phyloP scores from a whole-genome alignment of 352 stramenopile genomes.

The Blastocystis hominis region DNA sequence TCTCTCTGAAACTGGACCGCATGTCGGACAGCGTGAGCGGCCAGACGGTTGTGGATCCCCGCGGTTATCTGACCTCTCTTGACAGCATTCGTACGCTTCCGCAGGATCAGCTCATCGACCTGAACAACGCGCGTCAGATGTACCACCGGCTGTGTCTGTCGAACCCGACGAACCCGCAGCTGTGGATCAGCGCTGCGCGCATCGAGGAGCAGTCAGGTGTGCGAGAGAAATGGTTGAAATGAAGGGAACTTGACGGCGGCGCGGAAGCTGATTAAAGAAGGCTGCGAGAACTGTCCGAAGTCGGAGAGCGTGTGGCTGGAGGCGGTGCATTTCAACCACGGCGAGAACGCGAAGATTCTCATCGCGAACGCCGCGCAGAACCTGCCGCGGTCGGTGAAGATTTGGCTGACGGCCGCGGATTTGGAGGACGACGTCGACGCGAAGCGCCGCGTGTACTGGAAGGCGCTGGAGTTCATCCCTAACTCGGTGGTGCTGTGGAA shows the following conservation, averaged over 20 bases:
- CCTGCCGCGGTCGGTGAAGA: slow-evolving; percentile 82
- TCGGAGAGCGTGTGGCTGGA: slow-evolving; percentile 97
- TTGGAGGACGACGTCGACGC: slow-evolving; percentile 78
- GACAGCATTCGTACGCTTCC: slow-evolving; percentile 72
- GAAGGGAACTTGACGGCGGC: slow-evolving; percentile 68
- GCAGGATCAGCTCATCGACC: slow-evolving; percentile 88
- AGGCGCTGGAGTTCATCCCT: slow-evolving; percentile 85
- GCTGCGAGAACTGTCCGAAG: slow-evolving; percentile 85
- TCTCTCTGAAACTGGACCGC: slow-evolving; percentile 87
- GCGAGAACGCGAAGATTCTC: slow-evolving; percentile 89
- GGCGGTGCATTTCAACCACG: slow-evolving; percentile 82
- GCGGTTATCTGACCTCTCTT: slow-evolving; percentile 92
- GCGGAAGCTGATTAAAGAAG: slow-evolving; percentile 90
- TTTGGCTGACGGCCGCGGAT: slow-evolving; percentile 88
- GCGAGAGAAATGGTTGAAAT: slow-evolving; percentile 63
- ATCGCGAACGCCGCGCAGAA: slow-evolving; percentile 83
- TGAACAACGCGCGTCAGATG: slow-evolving; percentile 90
- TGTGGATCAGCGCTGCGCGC: slow-evolving; percentile 93
- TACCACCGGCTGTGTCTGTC: slow-evolving; percentile 89
- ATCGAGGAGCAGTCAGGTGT: slow-evolving; percentile 89
- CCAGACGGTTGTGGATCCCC: slow-evolving; percentile 89
- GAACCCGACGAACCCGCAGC: slow-evolving; percentile 92
- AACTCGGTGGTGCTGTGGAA: slow-evolving; percentile 95
- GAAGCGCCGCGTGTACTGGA: slow-evolving; percentile 78
- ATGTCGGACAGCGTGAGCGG: slow-evolving; percentile 88